These are phyloP conservation scores for Monosporozyma aquatica DNA, from an alignment of 805 yeast genomes.

Conservation along the genomic window DNA sequence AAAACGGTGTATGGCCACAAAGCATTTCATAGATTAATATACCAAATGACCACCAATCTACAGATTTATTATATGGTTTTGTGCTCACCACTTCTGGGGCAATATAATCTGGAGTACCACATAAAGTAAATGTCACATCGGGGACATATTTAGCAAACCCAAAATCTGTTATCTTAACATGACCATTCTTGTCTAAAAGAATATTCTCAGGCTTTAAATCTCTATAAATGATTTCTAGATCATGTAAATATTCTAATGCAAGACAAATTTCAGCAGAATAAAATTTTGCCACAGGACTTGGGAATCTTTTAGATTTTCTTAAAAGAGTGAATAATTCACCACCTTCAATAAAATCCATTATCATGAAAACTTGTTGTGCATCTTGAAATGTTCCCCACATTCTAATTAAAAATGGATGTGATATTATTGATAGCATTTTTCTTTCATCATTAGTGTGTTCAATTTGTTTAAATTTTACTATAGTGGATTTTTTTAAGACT, in stretches of 20 bases:
- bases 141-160: constrained; percentile 92
- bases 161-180: constrained; percentile 84
- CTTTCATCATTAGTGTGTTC: constrained; percentile 96
- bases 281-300: constrained; percentile 92
- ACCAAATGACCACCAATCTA: constrained; percentile 98
- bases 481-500: constrained; percentile 76
- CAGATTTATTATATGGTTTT: constrained; percentile 88
- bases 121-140: constrained; percentile 85
- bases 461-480: constrained; percentile 86
- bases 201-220: constrained; percentile 93
- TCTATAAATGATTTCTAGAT: constrained; percentile 78
- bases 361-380: constrained; percentile 74
- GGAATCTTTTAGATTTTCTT: constrained; percentile 83
- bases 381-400: constrained; percentile 98
- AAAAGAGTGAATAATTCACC: constrained; percentile 84
- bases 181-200: constrained; percentile 79
- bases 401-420: constrained; percentile 83
- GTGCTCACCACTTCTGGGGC: constrained; percentile 95
- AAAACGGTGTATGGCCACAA: constrained; percentile 91
- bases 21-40: constrained; percentile 88
- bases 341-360: constrained; percentile 95
- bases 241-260: constrained; percentile 81
- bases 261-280: constrained; percentile 86
- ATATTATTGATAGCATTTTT: constrained; percentile 73
- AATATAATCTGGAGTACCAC: constrained; percentile 94